Evolutionary conservation across 768 basidiomycete genomes (phyloP), one percentile per base, ranked within the genome.

Genomic region (Punctularia strigosozonata): DNA sequence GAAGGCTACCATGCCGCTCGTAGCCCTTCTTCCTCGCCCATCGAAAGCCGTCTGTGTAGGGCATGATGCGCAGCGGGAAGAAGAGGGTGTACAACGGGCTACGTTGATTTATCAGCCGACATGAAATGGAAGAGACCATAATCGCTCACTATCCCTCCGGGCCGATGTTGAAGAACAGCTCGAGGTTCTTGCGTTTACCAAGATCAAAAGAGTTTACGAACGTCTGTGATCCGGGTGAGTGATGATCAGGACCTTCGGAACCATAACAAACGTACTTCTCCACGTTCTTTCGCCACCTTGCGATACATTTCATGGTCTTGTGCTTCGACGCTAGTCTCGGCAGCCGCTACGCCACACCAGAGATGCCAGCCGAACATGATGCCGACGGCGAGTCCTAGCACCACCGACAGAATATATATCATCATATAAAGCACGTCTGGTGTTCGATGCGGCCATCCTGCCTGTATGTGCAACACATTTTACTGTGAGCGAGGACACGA

Each of bases 151-250:
- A 88, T 62, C 85, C 80, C 7, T 70, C 65, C 15, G 65, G 63
- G 7, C 83, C 85, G 22, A 94, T 50, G 49, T 97, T 97, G 62
- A 98, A 94, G 52, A 94, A 95, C 15, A 88, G 55, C 45, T 70
- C 59, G 7, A 97, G 60, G 53, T 99, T 98, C 49, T 65, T 68
- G 37, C 63, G 58, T 50, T 64, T 68, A 19, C 91, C 94, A 4
- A 94, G 62, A 55, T 98, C 86, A 53, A 90, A 99, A 2, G 84
- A 89, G 50, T 97, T 97, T 8, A 88, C 67, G 50, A 91, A 98
- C 1, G 63, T 64, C 85, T 87, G 26, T 10, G 44, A 17, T n/a
- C n/a, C n/a, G n/a, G n/a, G n/a, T n/a, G n/a, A n/a, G n/a, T n/a
- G n/a, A n/a, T n/a, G n/a, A n/a, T n/a, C n/a, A n/a, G n/a, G n/a